Percentiles rank a stretch among this genome's conserved stretches.
These are phyloP conservation scores for Russula lepida DNA, from an alignment of 768 basidiomycete species.

Conservation along the genomic window DNA sequence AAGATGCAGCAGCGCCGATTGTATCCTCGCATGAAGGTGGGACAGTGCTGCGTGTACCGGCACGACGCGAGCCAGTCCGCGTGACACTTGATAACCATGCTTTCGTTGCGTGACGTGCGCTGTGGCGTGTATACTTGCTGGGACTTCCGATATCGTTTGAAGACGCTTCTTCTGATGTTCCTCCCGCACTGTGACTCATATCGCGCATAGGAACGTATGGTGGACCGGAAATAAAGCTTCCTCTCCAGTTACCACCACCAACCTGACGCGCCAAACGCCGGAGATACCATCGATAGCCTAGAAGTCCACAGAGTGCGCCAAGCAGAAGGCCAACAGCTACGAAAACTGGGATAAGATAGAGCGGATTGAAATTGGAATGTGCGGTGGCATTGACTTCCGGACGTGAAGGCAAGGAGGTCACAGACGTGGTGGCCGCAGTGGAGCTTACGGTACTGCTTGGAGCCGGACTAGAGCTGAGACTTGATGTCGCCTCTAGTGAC, in stretches of 20 bases:
- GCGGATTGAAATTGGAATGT: constrained; percentile 21
- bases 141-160: constrained; percentile 8
- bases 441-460: constrained; percentile 13
- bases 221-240: constrained; percentile 25
- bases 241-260: not conserved
- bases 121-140: constrained; percentile 18
- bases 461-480: not conserved
- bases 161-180: not conserved
- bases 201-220: constrained; percentile 21
- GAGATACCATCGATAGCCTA: constrained; percentile 19
- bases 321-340: constrained; percentile 23
- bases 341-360: constrained; percentile 28
- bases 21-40: not conserved
- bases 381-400: constrained; percentile 3
- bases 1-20: not conserved
- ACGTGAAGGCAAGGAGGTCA: constrained; percentile 13
- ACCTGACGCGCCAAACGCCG: constrained; percentile 6
- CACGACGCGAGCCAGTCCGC: not conserved
- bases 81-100: constrained; percentile 9
- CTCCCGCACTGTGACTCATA: not conserved
- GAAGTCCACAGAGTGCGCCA: constrained; percentile 23
- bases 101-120: not conserved
- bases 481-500: not conserved
- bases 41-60: not conserved
- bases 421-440: constrained; percentile 26